Base-by-base conservation (phyloP, 371 early-diverging fungal genomes). In the Haplosporangium sp. region DNA sequence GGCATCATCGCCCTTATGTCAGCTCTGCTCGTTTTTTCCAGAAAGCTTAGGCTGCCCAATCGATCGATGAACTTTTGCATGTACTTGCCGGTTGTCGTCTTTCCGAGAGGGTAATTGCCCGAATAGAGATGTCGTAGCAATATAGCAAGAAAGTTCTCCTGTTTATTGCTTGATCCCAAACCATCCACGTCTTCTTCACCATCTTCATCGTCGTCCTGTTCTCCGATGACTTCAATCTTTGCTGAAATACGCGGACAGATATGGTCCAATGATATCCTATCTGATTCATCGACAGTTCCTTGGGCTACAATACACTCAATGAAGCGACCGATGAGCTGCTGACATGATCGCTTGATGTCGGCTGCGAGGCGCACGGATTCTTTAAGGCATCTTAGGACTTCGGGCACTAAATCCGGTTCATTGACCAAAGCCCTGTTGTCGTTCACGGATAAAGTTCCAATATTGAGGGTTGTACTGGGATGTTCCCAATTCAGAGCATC, bases 401-500 rank as follows among this genome's bases (percentile, higher is more conserved):
- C 62, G 48, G 14, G 2, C n/a, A 29, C 62, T 1, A 52, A 16
- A 50, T 41, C 50, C 6, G 21, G 48, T 20, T 48, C 38, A 13
- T 51, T 29, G 6, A 14, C 14, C 37, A 56, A 36, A 16, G 48
- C 68, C 8, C 48, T 20, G 8, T 38, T 40, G 23, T 55, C 43
- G 37, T 67, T 67, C 16, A 56, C 61, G 7, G 23, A 13, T 9
- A 67, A 14, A 5, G 68, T 50, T 23, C 68, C 61, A 55, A 55
- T 37, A 48, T 45, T 20, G 29, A 67, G 62, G 42, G 59, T 50
- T 11, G 36, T 55, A 5, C 16, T 53, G n/a, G 56, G 56, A 59
- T 67, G 68, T 52, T 67, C 55, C 55, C 50, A 67, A n/a, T 23
- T 18, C 36, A 67, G 21, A 18, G 54, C 51, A 16, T n/a, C 9